Conservation (phyloP, 2,329 filamentous ascomycete genomes). For the Fusarium penzigii region DNA sequence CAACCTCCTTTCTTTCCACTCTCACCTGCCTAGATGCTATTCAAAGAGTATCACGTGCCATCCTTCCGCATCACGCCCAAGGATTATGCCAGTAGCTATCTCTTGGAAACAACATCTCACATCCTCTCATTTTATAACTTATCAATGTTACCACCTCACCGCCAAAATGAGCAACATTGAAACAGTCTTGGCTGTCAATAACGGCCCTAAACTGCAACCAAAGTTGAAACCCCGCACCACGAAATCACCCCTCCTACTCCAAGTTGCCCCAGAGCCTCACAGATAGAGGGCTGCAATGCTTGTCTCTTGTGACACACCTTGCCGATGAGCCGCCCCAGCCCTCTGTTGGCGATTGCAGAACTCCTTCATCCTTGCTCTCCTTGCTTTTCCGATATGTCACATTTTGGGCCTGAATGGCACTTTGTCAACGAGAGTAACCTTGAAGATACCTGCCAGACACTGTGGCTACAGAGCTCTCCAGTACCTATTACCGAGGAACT, state of each 20-base stretch:
- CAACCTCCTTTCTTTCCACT: too few relatives aligned
- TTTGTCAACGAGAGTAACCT: conserved; percentile 16
- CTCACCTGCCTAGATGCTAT: too few relatives aligned
- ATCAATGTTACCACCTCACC: background rate
- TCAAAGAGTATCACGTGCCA: too few relatives aligned
- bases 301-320: conserved; percentile 6
- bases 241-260: background rate
- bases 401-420: conserved; percentile 15
- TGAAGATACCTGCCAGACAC: too few relatives aligned
- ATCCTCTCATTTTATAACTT: background rate
- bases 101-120: too few relatives aligned
- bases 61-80: too few relatives aligned
- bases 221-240: background rate
- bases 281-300: background rate
- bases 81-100: too few relatives aligned
- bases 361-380: conserved; percentile 16
- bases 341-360: conserved; percentile 27
- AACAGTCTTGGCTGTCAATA: background rate
- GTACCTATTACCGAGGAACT: too few relatives aligned
- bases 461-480: too few relatives aligned
- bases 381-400: conserved; percentile 26
- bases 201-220: background rate
- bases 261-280: background rate
- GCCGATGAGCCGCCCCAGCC: conserved; percentile 23
- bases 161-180: background rate